Base-by-base conservation (phyloP, 1,139 yeast genomes). In the Candida sp. region DNA sequence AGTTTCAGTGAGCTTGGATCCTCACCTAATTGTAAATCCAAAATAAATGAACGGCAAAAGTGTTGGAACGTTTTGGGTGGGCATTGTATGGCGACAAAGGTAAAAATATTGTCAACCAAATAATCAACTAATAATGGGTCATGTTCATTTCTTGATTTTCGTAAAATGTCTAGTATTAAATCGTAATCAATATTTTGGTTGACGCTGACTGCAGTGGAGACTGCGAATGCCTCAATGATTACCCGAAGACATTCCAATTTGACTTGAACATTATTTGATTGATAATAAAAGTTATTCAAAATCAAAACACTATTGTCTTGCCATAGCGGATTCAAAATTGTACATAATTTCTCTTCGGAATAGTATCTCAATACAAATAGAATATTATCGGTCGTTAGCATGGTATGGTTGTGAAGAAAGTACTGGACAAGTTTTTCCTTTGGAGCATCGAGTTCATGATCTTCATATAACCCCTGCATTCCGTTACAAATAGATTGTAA, bases 291-390 rank as follows among this genome's bases (percentile, higher is more conserved):
- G 22, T 66, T 63, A 22, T 69, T 65, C 22, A 82, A 58, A 3
- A 83, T 47, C n/a, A 61, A 63, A 21, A 62, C 58, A 39, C 79
- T 65, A 51, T 79, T 78, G 2, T 66, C 69, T 38, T 64, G 62
- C 87, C 90, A 84, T 19, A 70, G 61, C 0, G 77, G 70, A 37
- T 73, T 64, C n/a, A 81, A 56, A 5, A 81, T 75, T 1, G 82
- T 69, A 53, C 90, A 83, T 22, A 74, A 53, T 42, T 73, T 73
- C 43, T 75, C 79, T n/a, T 72, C 69, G 1, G 64, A 61, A 55
- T 79, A 83, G 52, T 68, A 75, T 5, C 66, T 58, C 33, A 82
- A 60, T 1, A 82, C 71, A 45, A 71, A 70, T 11, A 61, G 51
- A 5, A 73, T 68, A 9, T 66, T 65, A 3, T 60, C 60, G 0